These are phyloP conservation scores for Massariosphaeria phaeospora DNA, from an alignment of 495 filamentous ascomycete genomes.

Conservation along the genomic window DNA sequence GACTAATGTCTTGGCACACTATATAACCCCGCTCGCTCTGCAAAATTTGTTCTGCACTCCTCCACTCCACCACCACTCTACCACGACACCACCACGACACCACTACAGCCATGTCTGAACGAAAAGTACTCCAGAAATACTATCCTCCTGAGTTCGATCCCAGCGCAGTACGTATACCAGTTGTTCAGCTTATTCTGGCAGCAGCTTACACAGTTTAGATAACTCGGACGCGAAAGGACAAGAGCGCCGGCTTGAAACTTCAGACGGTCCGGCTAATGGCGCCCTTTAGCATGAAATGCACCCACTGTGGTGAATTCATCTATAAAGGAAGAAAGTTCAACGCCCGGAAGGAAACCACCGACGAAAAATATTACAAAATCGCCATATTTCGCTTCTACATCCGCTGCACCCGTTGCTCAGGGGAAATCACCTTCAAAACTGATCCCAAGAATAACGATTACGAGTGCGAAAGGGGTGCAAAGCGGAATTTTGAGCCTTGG, in stretches of 20 bases:
- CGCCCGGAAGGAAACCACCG: constrained; percentile 87
- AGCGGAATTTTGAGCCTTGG: constrained; percentile 93
- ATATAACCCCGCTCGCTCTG: too few species aligned
- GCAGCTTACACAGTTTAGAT: too few species aligned
- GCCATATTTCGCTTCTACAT: constrained; percentile 94
- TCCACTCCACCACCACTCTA: too few species aligned
- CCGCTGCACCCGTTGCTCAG: constrained; percentile 81
- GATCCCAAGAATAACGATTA: constrained; percentile 96
- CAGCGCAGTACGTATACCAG: too few species aligned
- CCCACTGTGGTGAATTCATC: constrained; percentile 89
- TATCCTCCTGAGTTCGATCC: constrained; percentile 99
- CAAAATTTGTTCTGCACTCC: too few species aligned
- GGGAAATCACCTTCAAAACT: constrained; percentile 90
- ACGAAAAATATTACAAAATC: constrained; percentile 86
- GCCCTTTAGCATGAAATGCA: constrained; percentile 92
- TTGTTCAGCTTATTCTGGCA: too few species aligned
- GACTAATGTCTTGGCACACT: too few species aligned
- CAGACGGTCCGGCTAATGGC: constrained; percentile 95
- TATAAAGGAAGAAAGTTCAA: constrained; percentile 97
- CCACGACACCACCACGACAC: too few species aligned
- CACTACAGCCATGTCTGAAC: constrained; percentile 72
- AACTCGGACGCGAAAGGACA: too few species aligned
- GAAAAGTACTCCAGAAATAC: constrained; percentile 73
- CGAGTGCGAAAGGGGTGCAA: constrained; percentile 76
- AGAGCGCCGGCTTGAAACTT: constrained; percentile 70